These are phyloP conservation scores for Rhizophagus prolifer DNA, from an alignment of 192 early-diverging fungal genomes.

Conservation along the genomic window DNA sequence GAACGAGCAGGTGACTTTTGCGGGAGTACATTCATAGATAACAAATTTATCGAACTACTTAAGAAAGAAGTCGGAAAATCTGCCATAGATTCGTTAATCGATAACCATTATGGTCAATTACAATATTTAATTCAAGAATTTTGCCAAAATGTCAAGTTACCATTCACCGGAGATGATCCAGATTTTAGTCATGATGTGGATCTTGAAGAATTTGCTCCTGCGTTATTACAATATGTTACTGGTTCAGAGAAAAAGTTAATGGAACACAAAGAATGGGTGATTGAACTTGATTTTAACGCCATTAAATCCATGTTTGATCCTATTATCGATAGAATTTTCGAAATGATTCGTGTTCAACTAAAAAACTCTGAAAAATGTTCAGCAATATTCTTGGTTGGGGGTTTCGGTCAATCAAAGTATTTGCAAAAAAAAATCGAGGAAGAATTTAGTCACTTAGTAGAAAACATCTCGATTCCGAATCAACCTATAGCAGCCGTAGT, in stretches of 20 bases:
- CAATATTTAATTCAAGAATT: constrained; percentile 13
- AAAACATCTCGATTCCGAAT: constrained; percentile 47
- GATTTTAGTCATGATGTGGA: not conserved
- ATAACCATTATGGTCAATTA: constrained; percentile 5
- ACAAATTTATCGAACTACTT: constrained; percentile 11
- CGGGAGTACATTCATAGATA: not conserved
- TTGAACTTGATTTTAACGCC: constrained; percentile 42
- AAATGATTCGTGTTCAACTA: constrained; percentile 51
- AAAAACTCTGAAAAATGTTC: constrained; percentile 42
- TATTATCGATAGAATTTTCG: constrained; percentile 51
- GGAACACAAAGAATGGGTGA: constrained; percentile 41
- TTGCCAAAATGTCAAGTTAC: not conserved
- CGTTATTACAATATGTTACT: not conserved
- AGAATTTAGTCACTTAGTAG: constrained; percentile 43
- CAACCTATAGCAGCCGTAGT: constrained; percentile 51
- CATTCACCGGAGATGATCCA: not conserved
- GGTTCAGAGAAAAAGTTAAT: constrained; percentile 17
- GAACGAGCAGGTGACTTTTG: constrained; percentile 4
- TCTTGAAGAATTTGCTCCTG: not conserved
- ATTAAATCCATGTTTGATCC: constrained; percentile 56
- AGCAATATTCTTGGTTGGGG: constrained; percentile 57
- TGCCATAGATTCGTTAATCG: not conserved
- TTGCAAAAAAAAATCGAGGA: constrained; percentile 46
- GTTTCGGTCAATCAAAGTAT: constrained; percentile 56
- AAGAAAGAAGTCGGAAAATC: not conserved